These are phyloP conservation scores for Huntiella bhutanensis DNA, from an alignment of 2,329 filamentous ascomycete species.

Conservation along the genomic window DNA sequence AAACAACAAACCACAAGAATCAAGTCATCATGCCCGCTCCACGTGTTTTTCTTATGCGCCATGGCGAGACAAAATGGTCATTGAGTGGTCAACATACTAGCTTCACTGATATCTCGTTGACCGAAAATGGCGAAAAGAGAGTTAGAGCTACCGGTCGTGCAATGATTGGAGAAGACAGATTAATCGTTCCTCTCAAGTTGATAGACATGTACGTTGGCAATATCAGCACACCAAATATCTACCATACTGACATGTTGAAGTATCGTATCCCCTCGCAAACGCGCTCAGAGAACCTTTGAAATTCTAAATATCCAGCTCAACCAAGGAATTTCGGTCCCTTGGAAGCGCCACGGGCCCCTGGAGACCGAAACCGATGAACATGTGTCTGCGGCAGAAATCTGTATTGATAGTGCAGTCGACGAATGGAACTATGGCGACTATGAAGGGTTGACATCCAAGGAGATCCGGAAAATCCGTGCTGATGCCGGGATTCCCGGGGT, in stretches of 20 bases:
- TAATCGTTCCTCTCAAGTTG: constrained; percentile 68
- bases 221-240: constrained; percentile 3
- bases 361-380: constrained; percentile 16
- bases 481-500: constrained; percentile 35
- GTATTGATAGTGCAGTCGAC: constrained; percentile 52
- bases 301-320: constrained; percentile 54
- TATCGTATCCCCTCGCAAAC: constrained; percentile 71
- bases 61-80: constrained; percentile 93
- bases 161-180: constrained; percentile 62
- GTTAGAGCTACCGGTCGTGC: constrained; percentile 62
- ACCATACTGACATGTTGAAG: constrained; percentile 19
- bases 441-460: constrained; percentile 55
- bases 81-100: constrained; percentile 73
- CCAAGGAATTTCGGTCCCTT: constrained; percentile 44
- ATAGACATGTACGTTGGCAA: constrained; percentile 50
- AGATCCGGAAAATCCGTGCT: constrained; percentile 42
- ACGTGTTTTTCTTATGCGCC: constrained; percentile 64
- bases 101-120: constrained; percentile 69
- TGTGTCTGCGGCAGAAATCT: constrained; percentile 38
- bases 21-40: constrained; percentile 31
- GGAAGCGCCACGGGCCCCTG: constrained; percentile 32
- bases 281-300: constrained; percentile 79
- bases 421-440: constrained; percentile 85
- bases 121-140: constrained; percentile 59
- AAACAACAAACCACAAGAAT: too few species aligned